Conservation (phyloP, 306 rosid genomes). For the Clitoria ternatea region DNA sequence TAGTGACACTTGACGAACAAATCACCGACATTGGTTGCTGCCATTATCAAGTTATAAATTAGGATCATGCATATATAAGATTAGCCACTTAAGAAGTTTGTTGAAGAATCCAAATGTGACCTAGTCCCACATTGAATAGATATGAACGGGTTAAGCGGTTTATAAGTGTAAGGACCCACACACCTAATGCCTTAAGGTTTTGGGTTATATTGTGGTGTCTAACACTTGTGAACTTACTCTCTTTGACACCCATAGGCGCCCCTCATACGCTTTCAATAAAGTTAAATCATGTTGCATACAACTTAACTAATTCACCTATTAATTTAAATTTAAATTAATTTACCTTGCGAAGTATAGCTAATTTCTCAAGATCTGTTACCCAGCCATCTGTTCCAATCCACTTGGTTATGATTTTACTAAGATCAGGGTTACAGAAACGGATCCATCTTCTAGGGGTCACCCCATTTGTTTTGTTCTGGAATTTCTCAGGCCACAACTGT, state of each 20-base stretch:
- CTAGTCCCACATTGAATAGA: too few relatives aligned
- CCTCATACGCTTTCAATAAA: too few relatives aligned
- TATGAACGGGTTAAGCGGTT: too few relatives aligned
- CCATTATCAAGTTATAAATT: background rate
- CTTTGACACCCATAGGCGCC: too few relatives aligned
- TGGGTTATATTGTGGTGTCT: too few relatives aligned
- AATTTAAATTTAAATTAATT: conserved; percentile 3
- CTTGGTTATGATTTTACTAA: conserved; percentile 65
- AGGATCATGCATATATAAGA: background rate
- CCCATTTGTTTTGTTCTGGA: conserved; percentile 96
- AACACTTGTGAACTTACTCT: too few relatives aligned
- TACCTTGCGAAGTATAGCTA: conserved; percentile 46
- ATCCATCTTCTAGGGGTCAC: conserved; percentile 99
- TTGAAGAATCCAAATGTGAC: too few relatives aligned
- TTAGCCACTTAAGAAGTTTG: too few relatives aligned
- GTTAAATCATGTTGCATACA: background rate
- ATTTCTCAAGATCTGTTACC: conserved; percentile 44
- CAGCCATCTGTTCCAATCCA: conserved; percentile 87
- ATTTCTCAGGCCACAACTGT: conserved; percentile 93
- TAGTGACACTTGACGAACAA: background rate
- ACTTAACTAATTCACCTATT: background rate
- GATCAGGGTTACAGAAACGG: conserved; percentile 80
- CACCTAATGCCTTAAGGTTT: too few relatives aligned
- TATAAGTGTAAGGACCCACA: too few relatives aligned
- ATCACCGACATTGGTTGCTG: conserved; percentile 5